Evolutionary conservation across 1,139 yeast species (phyloP), one percentile per base, ranked within the genome.

Genomic region (Yamadazyma conglobata): DNA sequence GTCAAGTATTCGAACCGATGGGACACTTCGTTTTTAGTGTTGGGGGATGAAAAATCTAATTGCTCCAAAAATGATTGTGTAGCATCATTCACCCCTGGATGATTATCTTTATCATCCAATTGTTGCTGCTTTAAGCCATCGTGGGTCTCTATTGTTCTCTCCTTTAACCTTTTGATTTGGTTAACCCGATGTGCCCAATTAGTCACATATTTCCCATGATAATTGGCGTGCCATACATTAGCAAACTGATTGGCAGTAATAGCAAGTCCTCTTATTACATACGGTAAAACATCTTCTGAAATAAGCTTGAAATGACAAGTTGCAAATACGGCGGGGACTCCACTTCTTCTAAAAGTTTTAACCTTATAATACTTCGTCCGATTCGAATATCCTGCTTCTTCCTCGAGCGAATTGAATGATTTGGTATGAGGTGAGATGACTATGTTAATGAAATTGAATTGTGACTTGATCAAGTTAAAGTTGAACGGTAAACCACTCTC

Each of bases 361-460:
- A 85, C 87, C 43, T 70, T 73, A 54, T 63, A 83, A 43, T 63
- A 73, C 31, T 51, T 29, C 4, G 30, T 27, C 16, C 15, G 11
- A 14, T 27, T 16, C 9, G 18, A 2, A 11, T 14, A 6, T 10
- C 19, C 28, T 8, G 14, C 14, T 5, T 21, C 25, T 7, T 22
- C 30, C 3, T 24, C 22, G 11, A 25, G 23, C n/a, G 25, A 26
- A 27, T 37, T 40, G 25, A 40, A 31, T 3, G 43, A 32, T 6
- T 42, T 40, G 3, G 67, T 54, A 38, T 78, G 81, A 0, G 94
- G 95, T 6, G 82, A 68, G 20, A 87, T 75, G 20, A 86, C 93
- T 41, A 87, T 77, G 44, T 81, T 83, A 51, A 87, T 65, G 53
- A 86, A 86, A 46, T 83, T 86, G 64, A 87, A 87, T 55, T 87